Conservation (phyloP, 768 basidiomycete genomes). For the Leccinellum rugosiceps region DNA sequence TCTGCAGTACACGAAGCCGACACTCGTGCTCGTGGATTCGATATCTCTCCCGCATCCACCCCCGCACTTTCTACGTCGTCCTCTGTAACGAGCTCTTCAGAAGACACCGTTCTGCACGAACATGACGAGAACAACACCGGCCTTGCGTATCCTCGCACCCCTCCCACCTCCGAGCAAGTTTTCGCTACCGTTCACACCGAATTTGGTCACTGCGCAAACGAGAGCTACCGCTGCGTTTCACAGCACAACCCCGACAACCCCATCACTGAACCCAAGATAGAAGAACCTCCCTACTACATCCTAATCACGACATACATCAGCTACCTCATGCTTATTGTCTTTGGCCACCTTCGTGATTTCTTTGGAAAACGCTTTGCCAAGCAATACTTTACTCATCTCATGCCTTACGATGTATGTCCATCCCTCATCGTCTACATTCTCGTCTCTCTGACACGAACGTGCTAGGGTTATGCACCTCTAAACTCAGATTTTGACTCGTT, state of each 20-base stretch:
- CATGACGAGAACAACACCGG: constrained; percentile 52
- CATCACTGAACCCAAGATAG: constrained; percentile 55
- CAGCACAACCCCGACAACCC: constrained; percentile 48
- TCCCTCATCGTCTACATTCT: neutral
- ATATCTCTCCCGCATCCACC: constrained; percentile 54
- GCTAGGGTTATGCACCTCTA: constrained; percentile 92
- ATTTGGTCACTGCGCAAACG: constrained; percentile 87
- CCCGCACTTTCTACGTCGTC: constrained; percentile 75
- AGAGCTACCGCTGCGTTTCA: constrained; percentile 66
- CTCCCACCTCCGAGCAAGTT: constrained; percentile 78
- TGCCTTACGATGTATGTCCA: constrained; percentile 75
- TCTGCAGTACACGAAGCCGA: constrained; percentile 64
- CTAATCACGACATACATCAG: constrained; percentile 89
- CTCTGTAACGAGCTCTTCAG: constrained; percentile 63
- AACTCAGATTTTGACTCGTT: constrained; percentile 99
- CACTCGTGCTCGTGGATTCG: constrained; percentile 55
- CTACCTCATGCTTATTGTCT: constrained; percentile 86
- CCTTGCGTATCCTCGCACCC: constrained; percentile 56
- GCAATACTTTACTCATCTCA: constrained; percentile 72
- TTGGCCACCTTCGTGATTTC: constrained; percentile 95
- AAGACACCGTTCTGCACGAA: constrained; percentile 63
- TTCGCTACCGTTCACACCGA: constrained; percentile 83
- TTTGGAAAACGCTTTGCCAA: constrained; percentile 81
- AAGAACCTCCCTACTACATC: constrained; percentile 92
- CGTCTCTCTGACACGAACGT: constrained; percentile 4